Conservation (phyloP, 805 yeast genomes). For the Kuraishia capsulata region DNA sequence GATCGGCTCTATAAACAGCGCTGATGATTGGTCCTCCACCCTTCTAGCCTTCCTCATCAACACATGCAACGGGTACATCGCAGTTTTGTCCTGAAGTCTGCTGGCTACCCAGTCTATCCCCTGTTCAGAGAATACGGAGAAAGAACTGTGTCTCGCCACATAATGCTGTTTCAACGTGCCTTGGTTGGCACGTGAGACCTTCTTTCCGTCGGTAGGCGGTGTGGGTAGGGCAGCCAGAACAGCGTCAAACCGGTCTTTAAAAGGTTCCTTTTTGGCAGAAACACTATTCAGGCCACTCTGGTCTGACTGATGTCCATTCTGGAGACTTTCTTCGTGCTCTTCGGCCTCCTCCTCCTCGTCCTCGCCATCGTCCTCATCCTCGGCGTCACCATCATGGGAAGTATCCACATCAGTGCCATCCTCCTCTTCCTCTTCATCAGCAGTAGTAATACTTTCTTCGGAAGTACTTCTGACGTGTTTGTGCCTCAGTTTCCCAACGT, state of each 20-base stretch:
- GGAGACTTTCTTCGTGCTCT: not conserved
- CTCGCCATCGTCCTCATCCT: constrained; percentile 6
- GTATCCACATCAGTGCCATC: constrained; percentile 3
- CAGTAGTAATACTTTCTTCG: not conserved
- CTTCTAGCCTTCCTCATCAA: constrained; percentile 12
- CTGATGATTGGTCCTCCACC: constrained; percentile 11
- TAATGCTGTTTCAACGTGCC: constrained; percentile 7
- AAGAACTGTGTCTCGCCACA: constrained; percentile 19
- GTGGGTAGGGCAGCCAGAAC: not conserved
- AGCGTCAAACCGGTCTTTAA: not conserved
- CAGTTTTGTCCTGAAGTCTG: constrained; percentile 8
- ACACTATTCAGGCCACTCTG: no score
- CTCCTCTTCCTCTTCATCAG: not conserved
- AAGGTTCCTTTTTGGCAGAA: not conserved
- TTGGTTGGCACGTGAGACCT: not conserved
- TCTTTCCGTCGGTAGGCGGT: not conserved
- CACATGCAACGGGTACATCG: constrained; percentile 14
- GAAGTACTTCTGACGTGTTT: constrained; percentile 2
- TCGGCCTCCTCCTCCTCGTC: constrained; percentile 11
- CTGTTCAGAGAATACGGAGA: constrained; percentile 29
- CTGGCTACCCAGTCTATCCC: constrained; percentile 32
- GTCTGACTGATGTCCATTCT: no score
- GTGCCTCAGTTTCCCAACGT: not conserved
- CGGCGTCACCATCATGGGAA: not conserved
- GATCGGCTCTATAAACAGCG: constrained; percentile 26